Evolutionary conservation across 2,329 filamentous ascomycete genomes (phyloP), one percentile per base, ranked within the genome.

Genomic region (Trichothecium sympodiale): DNA sequence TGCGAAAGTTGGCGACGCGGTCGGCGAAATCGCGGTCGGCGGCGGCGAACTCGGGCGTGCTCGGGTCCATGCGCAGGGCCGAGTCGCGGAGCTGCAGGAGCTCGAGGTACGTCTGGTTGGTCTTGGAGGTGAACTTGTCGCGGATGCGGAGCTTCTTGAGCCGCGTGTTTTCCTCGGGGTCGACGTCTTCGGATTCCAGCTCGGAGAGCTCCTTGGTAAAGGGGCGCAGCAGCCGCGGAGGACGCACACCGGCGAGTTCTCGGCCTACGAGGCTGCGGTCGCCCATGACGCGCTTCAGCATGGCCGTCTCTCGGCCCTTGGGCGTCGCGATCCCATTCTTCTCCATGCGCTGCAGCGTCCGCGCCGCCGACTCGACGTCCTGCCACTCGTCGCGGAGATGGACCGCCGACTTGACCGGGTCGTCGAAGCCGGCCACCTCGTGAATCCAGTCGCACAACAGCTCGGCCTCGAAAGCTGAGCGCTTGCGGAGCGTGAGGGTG

Each of bases 391-490:
- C 70, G 28, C 72, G 66, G 14, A 60, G 48, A 29, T 54, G 42
- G 12, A 38, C 44, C 29, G 51, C 43, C 8, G 17, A 20, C 13
- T 44, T 38, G 29, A 53, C 41, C 17, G 47, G 26, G 3, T 29
- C 38, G 17, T 67, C 59, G 13, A 51, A 43, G 7, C 61, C 59
- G 14, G 68, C 74, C 8, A 87, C 57, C 48, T 83, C 72, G 29
- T 66, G 62, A 4, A 80, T 56, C 47, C 67, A 71, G 4, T 78
- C 67, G 36, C 70, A 71, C n/a, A 65, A 53, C 4, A 81, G 56
- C 44, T 86, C 78, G 2, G 71, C 63, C 35, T 80, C 65, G 4
- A 83, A 52, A 4, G 72, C 65, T 16, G 65, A 53, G 31, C 76
- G 77, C 29, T 58, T 67, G n/a, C 80, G 71, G 2, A 62, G 55